A percentile compares a stretch with the other conserved stretches of the same genome.
phyloP scores from a whole-genome alignment of 1,284 basidiomycete species.

The Sanghuangporus sanghuang region DNA sequence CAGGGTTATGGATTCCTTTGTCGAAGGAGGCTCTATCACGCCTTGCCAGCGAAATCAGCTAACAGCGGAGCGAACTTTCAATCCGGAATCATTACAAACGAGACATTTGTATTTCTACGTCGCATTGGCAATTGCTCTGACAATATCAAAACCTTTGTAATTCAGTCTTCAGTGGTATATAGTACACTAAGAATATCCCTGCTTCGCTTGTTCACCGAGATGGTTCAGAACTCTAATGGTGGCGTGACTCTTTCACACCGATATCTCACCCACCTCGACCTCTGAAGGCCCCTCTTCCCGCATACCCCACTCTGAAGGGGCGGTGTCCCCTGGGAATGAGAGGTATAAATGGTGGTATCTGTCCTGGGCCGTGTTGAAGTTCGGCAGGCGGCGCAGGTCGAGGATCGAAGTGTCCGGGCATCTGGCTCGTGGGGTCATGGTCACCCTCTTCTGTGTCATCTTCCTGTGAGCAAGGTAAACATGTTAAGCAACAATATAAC shows the following conservation, averaged over 20 bases:
- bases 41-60: slow-evolving; percentile 19
- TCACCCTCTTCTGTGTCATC: slow-evolving; percentile 17
- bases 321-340: slow-evolving; percentile 6
- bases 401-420: slow-evolving; percentile 16
- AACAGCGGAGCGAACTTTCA: neutral
- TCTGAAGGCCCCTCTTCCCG: slow-evolving; percentile 23
- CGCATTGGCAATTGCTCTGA: too few species aligned
- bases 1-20: slow-evolving; percentile 80
- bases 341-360: slow-evolving; percentile 7
- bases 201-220: neutral
- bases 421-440: slow-evolving; percentile 11
- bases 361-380: slow-evolving; percentile 4
- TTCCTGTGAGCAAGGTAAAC: slow-evolving; percentile 4
- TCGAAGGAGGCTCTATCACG: slow-evolving; percentile 52
- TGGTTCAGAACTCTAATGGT: neutral
- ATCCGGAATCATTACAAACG: too few species aligned
- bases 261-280: neutral
- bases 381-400: neutral
- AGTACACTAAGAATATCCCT: neutral
- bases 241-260: neutral
- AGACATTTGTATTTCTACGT: neutral
- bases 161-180: neutral
- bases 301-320: slow-evolving; percentile 27
- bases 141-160: neutral
- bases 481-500: slow-evolving; percentile 30